Base-by-base conservation (phyloP, 495 filamentous ascomycete species). In the Hamigera avellanea region DNA sequence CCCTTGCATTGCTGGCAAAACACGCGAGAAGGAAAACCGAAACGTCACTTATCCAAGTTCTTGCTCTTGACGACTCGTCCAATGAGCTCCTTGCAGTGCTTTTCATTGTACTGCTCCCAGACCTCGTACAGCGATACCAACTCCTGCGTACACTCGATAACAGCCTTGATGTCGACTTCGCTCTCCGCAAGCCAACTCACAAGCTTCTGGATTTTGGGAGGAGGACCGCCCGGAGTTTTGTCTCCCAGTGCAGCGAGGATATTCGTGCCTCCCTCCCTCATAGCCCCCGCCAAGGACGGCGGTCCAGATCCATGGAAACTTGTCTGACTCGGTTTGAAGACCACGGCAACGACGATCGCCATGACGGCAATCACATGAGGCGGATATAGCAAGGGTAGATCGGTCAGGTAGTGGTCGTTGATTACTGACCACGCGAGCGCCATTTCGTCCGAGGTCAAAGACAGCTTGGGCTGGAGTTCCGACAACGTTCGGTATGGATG, bases 341-440 rank as follows among this genome's bases (percentile, higher is more conserved):
- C 80, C 18, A 95, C 70, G 7, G 86, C 77, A 10, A 96, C 66
- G 42, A 95, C 72, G 31, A 95, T 86, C 18, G 93, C 85, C 43
- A 87, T 91, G 23, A 95, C 70, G 6, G 87, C 88, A 45, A 96
- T 83, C 31, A 87, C 69, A 53, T 96, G 91, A 28, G 91, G 91
- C 14, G 91, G 72, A 53, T 87, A 81, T 8, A 95, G 64, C 17
- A 98, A 65, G 3, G 91, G 86, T 17, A 96, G 67, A 52, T 96
- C 93, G 5, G 91, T 96, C 56, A 94, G 75, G 56, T 91, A 96
- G 48, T 87, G 84, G 54, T 98, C 91, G 59, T 96, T 96, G 63
- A 98, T 84, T 42, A 95, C 76, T 3, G 76, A 83, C 74, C 81
- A 84, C 26, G 87, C 82, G 12, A 89, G 72, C 30, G 71, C 69